Conservation (phyloP, 345 rosid genomes). For the Syzygium aromaticum region DNA sequence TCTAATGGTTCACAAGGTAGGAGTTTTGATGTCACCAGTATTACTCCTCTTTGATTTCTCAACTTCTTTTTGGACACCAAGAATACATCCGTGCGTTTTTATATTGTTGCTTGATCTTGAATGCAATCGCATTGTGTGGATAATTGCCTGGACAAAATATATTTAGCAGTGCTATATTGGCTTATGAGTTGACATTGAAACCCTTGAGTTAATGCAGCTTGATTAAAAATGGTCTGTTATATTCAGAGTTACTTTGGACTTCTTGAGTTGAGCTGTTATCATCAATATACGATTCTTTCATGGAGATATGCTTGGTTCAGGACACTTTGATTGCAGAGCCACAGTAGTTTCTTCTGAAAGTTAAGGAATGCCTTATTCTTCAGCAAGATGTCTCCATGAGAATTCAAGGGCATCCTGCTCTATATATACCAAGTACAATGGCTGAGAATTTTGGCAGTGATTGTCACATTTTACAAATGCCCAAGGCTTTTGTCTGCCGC, state of each 20-base stretch:
- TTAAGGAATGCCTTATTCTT: background rate
- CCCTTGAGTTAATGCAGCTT: background rate
- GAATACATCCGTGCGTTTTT: background rate
- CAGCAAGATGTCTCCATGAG: background rate
- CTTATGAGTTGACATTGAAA: background rate
- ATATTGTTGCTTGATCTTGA: background rate
- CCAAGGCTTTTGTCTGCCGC: background rate
- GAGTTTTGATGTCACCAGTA: background rate
- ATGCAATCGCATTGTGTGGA: background rate
- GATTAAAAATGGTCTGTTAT: background rate
- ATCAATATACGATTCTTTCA: background rate
- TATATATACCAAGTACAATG: background rate
- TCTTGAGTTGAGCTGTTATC: background rate
- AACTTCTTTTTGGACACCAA: background rate
- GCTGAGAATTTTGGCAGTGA: background rate
- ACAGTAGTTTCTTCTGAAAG: background rate
- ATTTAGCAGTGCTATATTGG: background rate
- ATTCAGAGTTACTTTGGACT: background rate
- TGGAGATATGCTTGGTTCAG: background rate
- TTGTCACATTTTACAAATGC: background rate
- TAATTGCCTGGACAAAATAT: background rate
- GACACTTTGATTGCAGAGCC: background rate
- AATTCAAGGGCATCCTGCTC: background rate
- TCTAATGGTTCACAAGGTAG: conserved; percentile 28
- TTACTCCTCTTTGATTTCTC: background rate